phyloP scores from a whole-genome alignment of 768 basidiomycete species.

The Gloeophyllum trabeum region DNA sequence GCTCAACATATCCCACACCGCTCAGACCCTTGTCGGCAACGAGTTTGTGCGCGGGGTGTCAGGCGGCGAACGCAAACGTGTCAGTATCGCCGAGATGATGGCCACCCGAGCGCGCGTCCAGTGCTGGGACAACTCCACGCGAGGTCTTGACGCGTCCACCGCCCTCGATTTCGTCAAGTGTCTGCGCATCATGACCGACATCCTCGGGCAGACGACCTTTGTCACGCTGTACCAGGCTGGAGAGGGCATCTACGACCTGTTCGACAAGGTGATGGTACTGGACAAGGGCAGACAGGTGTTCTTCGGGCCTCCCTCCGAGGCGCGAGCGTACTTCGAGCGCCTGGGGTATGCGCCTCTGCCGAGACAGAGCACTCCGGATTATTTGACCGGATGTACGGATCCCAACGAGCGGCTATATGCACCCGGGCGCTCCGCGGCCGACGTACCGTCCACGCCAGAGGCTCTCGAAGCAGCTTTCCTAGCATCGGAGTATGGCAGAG shows the following conservation, averaged over 20 bases:
- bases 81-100: conserved; percentile 85
- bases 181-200: conserved; percentile 73
- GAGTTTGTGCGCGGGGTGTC: conserved; percentile 78
- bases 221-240: conserved; percentile 35
- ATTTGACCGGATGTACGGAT: conserved; percentile 76
- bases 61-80: conserved; percentile 71
- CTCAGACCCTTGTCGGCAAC: conserved; percentile 72
- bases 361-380: conserved; percentile 80
- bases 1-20: conserved; percentile 79
- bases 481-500: conserved; percentile 26
- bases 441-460: conserved; percentile 59
- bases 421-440: conserved; percentile 39
- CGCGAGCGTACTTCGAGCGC: conserved; percentile 67
- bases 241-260: conserved; percentile 25
- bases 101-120: conserved; percentile 71
- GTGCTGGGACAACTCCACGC: conserved; percentile 78
- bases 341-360: conserved; percentile 67
- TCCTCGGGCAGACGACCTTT: conserved; percentile 72
- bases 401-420: conserved; percentile 70
- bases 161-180: conserved; percentile 79
- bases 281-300: conserved; percentile 75
- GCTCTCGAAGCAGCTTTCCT: conserved; percentile 56
- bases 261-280: conserved; percentile 84
- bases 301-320: conserved; percentile 64
- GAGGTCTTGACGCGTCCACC: conserved; percentile 78